Percentiles rank a stretch among this genome's conserved stretches.
phyloP scores from a whole-genome alignment of 1,284 basidiomycete genomes.

The Sutorius eximius region DNA sequence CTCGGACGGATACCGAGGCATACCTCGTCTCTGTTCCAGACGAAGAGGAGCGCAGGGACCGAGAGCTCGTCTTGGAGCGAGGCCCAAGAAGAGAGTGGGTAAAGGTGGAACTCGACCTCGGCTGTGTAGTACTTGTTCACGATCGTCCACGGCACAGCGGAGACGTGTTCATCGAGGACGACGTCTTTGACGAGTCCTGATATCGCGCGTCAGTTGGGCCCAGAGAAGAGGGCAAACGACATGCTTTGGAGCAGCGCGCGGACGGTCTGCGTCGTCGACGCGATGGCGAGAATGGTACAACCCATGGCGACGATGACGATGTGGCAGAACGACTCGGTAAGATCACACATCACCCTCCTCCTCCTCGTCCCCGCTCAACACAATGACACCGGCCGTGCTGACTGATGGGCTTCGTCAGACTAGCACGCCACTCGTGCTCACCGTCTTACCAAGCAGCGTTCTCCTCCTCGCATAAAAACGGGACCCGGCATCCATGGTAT shows the following conservation, averaged over 20 bases:
- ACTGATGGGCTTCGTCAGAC: constrained; percentile 12
- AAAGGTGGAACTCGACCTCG: constrained; percentile 65
- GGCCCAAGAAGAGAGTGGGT: constrained; percentile 42
- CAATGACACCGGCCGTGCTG: neutral
- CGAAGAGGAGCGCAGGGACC: constrained; percentile 68
- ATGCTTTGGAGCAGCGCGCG: constrained; percentile 27
- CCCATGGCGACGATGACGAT: constrained; percentile 10
- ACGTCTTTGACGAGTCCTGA: constrained; percentile 30
- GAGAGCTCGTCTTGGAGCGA: constrained; percentile 31
- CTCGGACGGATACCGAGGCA: neutral
- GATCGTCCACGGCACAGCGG: constrained; percentile 71
- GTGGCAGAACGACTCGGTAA: neutral
- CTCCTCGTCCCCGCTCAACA: neutral
- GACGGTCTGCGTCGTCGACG: constrained; percentile 23
- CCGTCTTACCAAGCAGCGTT: constrained; percentile 12
- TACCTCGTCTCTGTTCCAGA: constrained; percentile 68
- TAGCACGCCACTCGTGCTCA: constrained; percentile 14
- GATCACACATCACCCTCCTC: neutral
- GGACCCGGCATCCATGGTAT: neutral
- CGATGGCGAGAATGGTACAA: constrained; percentile 32
- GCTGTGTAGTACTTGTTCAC: constrained; percentile 86
- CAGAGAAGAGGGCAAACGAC: constrained; percentile 5
- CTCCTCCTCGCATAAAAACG: constrained; percentile 5
- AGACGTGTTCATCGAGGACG: constrained; percentile 17
- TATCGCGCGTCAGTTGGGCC: constrained; percentile 26